Percentiles rank a stretch among this genome's conserved stretches.
These are phyloP conservation scores for Lotmaria passim DNA, from an alignment of 208 protist species.

Conservation along the genomic window DNA sequence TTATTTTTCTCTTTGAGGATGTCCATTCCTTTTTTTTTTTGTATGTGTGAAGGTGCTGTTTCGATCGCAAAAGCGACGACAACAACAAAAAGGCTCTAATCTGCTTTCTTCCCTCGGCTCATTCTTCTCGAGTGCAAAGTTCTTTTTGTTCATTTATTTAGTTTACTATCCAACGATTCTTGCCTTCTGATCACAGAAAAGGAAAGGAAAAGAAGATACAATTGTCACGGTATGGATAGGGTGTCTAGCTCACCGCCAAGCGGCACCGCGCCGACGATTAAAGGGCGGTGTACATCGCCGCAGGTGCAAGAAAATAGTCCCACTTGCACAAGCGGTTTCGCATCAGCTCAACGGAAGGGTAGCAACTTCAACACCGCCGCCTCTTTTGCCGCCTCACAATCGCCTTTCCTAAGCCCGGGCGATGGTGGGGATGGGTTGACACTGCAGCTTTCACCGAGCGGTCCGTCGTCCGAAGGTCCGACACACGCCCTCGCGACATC, in stretches of 20 bases:
- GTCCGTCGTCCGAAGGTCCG: not conserved
- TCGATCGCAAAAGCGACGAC: too few relatives aligned
- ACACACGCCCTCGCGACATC: not conserved
- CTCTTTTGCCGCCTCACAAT: not conserved
- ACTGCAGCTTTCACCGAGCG: not conserved
- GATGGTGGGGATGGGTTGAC: not conserved
- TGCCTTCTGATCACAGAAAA: too few relatives aligned
- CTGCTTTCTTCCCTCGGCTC: not conserved
- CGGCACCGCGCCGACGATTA: not conserved
- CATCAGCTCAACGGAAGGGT: not conserved
- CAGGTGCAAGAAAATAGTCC: not conserved
- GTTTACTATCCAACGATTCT: too few relatives aligned
- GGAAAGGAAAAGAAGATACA: not conserved
- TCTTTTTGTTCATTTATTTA: too few relatives aligned
- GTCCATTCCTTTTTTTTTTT: too few relatives aligned
- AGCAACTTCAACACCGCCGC: not conserved
- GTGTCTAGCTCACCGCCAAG: not conserved
- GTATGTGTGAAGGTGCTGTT: too few relatives aligned
- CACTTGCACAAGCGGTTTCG: not conserved
- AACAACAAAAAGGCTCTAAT: not conserved
- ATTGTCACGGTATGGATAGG: too few relatives aligned
- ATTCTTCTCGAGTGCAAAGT: not conserved
- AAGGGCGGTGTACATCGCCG: not conserved
- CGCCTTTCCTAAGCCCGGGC: not conserved
- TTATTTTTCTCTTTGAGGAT: too few relatives aligned